Evolutionary conservation across 257 asterid genomes (phyloP), one percentile per base, ranked within the genome.

Genomic region (Plectranthus barbatus): DNA sequence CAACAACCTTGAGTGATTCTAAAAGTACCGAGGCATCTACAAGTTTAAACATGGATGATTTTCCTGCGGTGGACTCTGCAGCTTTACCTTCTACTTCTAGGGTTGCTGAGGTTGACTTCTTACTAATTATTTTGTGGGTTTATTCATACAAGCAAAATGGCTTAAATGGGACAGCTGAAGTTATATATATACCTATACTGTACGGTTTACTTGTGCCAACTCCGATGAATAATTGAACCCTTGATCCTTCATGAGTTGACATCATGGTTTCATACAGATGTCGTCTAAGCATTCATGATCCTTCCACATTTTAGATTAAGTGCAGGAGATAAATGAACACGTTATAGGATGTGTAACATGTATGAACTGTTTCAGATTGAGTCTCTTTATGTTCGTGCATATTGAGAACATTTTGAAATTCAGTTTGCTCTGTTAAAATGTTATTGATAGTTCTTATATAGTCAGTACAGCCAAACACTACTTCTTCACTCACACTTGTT

Each of bases 31-130:
- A 86, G 72, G 92, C 82, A 14, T 83, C 95, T 18, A 71, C 82
- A 37, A 75, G 86, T 73, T 77, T 86, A 70, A 84, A 93, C 44
- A 21, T 76, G 68, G 94, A 89, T 58, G 94, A 85, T 44, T 76
- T 82, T 62, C 60, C 81, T 58, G 88, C 76, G 29, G 81, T 82
- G 37, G 90, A 89, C 72, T 86, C 88, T 44, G 72, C 83, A 12
- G 75, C 88, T 58, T 23, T 83, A 36, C 94, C 95, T 68, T 85
- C 96, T 76, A 82, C 95, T 72, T 89, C 97, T 51, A 83, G 84
- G 68, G 84, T 76, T 29, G 69, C 77, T 17, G 99, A 92, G 95
- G 99, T 89, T 69, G 68, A 50, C 11, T 55, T 29, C 26, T 11
- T 64, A 57, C 17, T 64, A 18, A 71, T 33, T 50, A 61, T 33